phyloP scores from a whole-genome alignment of 2,329 filamentous ascomycete genomes.

The Penicillium brevicompactum region DNA sequence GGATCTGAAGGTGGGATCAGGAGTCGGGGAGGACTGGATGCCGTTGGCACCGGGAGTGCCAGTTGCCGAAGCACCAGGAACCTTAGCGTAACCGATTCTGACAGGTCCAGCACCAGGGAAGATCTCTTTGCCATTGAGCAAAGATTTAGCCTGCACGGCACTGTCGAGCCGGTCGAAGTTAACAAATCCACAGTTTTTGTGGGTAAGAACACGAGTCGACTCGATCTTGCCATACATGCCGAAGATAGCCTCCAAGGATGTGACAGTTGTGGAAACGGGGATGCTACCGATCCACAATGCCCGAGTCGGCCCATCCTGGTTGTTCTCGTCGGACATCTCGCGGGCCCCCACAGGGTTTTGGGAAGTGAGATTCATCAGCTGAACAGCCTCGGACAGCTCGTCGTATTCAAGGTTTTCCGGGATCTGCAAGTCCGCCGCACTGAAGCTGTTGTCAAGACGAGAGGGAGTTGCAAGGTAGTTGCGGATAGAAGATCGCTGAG shows the following conservation, averaged over 20 bases:
- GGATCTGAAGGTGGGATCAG: constrained; percentile 69
- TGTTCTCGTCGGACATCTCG: constrained; percentile 74
- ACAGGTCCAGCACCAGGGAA: constrained; percentile 95
- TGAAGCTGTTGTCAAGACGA: constrained; percentile 74
- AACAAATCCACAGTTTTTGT: constrained; percentile 99
- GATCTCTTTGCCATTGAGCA: constrained; percentile 95
- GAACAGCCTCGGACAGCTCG: constrained; percentile 78
- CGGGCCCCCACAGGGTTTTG: constrained; percentile 62
- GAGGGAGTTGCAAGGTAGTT: constrained; percentile 77
- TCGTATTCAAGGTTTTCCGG: constrained; percentile 78
- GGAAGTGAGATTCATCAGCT: constrained; percentile 68
- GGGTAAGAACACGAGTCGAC: constrained; percentile 88
- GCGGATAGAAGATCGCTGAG: constrained; percentile 64
- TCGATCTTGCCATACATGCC: constrained; percentile 88
- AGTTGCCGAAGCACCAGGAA: constrained; percentile 75
- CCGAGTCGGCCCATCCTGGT: constrained; percentile 84
- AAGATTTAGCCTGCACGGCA: constrained; percentile 82
- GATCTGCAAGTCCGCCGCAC: constrained; percentile 72
- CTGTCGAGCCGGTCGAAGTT: constrained; percentile 94
- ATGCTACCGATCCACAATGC: constrained; percentile 98
- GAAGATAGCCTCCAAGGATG: constrained; percentile 93
- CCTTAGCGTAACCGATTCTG: constrained; percentile 96
- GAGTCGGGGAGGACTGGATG: constrained; percentile 85
- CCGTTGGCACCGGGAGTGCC: constrained; percentile 88
- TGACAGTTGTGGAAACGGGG: constrained; percentile 93